Evolutionary conservation across 805 yeast species (phyloP).

Genomic region (Cyberlindnera xylosilytica): DNA sequence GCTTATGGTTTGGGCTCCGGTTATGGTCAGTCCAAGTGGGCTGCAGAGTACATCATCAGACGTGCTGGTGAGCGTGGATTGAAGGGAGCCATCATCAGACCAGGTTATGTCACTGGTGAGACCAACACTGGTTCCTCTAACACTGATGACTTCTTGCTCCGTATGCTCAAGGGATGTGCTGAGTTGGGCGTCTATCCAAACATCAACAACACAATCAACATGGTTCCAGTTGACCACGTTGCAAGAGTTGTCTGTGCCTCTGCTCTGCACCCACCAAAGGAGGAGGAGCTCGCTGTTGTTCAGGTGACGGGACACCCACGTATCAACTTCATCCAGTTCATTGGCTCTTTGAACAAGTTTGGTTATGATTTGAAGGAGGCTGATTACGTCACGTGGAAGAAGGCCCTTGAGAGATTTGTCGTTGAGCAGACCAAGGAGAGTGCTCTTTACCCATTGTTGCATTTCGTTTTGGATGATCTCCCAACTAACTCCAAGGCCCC

Average conservation of each 20-base stretch:
- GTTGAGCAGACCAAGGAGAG: conserved; percentile 70
- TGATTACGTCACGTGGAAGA: conserved; percentile 79
- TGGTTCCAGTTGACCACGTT: conserved; percentile 98
- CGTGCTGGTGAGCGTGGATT: conserved; percentile 86
- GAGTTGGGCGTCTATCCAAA: conserved; percentile 86
- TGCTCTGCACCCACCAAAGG: conserved; percentile 69
- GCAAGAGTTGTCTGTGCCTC: conserved; percentile 87
- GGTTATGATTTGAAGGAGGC: conserved; percentile 67
- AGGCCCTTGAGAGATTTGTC: conserved; percentile 70
- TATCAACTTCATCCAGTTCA: conserved; percentile 70
- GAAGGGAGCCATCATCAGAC: conserved; percentile 85
- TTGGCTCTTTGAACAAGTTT: conserved; percentile 58
- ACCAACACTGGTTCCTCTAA: conserved; percentile 82
- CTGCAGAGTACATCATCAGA: conserved; percentile 86
- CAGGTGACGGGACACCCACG: conserved; percentile 99
- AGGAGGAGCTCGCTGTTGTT: conserved; percentile 60
- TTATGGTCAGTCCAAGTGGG: conserved; percentile 98
- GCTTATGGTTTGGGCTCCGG: conserved; percentile 82
- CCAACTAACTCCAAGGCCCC: conserved; percentile 94
- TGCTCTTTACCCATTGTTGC: conserved; percentile 90
- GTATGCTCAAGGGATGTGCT: conserved; percentile 93
- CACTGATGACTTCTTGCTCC: conserved; percentile 92
- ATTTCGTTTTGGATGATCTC: conserved; percentile 88
- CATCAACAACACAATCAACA: conserved; percentile 83
- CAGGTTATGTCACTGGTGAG: conserved; percentile 94